Conservation (phyloP, 2,329 filamentous ascomycete genomes). For the Chalara sp. region DNA sequence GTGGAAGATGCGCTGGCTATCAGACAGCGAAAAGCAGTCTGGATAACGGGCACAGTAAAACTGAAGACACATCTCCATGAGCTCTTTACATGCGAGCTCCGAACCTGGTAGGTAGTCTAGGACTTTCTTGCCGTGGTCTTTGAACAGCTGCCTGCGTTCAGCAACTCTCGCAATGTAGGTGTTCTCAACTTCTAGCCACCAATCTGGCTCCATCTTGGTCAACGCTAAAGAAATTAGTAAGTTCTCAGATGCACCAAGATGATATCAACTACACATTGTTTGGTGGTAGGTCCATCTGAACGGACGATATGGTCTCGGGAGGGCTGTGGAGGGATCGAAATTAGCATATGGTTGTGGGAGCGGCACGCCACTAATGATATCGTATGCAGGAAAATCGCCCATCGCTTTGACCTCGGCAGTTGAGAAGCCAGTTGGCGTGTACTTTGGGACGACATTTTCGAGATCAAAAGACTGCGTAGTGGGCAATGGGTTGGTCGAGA, state of each 20-base stretch:
- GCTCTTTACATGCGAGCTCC: constrained; percentile 73
- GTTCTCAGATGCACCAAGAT: neutral
- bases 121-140: constrained; percentile 55
- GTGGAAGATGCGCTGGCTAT: constrained; percentile 49
- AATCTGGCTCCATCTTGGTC: constrained; percentile 71
- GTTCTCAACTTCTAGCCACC: constrained; percentile 82
- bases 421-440: constrained; percentile 63
- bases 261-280: constrained; percentile 68
- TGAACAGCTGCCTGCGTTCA: constrained; percentile 60
- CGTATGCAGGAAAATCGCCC: constrained; percentile 76
- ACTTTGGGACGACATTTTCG: constrained; percentile 29
- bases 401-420: constrained; percentile 61
- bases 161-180: constrained; percentile 62
- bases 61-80: constrained; percentile 81
- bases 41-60: constrained; percentile 77
- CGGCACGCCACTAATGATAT: constrained; percentile 66
- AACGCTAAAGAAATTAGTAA: constrained; percentile 46
- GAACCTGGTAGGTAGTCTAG: constrained; percentile 66
- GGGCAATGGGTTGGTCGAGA: constrained; percentile 17
- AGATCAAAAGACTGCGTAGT: constrained; percentile 19
- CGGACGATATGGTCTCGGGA: constrained; percentile 70
- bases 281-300: constrained; percentile 83
- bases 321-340: constrained; percentile 63
- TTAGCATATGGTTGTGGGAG: constrained; percentile 54
- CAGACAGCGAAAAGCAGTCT: constrained; percentile 58